Evolutionary conservation across 345 rosid genomes (phyloP).

Genomic region (Eucalyptus pauciflora): DNA sequence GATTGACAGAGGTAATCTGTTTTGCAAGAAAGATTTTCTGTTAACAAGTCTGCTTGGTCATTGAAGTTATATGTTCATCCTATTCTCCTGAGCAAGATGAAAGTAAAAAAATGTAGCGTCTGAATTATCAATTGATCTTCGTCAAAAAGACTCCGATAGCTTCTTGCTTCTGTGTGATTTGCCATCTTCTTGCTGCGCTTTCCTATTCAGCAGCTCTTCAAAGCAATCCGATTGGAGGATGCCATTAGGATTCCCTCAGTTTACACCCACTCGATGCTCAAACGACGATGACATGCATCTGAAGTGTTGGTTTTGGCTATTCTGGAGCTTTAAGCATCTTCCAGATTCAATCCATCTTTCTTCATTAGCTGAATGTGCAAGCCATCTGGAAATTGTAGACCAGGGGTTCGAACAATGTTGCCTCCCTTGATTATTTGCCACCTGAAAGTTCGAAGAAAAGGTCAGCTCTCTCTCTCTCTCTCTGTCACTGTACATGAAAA

Average conservation of each 20-base stretch:
- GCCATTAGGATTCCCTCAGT: neutral
- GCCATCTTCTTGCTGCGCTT: neutral
- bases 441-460: constrained; percentile 23
- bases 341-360: constrained; percentile 7
- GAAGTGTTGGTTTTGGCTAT: neutral
- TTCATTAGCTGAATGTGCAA: constrained; percentile 43
- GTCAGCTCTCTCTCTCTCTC: neutral
- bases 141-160: neutral
- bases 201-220: neutral
- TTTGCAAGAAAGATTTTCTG: neutral
- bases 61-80: neutral
- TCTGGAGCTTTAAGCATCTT: neutral
- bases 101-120: neutral
- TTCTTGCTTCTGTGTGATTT: neutral
- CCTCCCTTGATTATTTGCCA: constrained; percentile 73
- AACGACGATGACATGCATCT: neutral
- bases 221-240: neutral
- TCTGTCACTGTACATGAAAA: neutral
- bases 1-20: neutral
- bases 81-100: neutral
- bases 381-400: constrained; percentile 77
- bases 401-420: constrained; percentile 58
- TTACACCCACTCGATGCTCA: neutral
- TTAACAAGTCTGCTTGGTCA: neutral
- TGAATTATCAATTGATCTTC: neutral